Percentiles rank a stretch among this genome's conserved stretches.
Conservation (phyloP, 2,329 filamentous ascomycete species). For the Seiridium unicorne region DNA sequence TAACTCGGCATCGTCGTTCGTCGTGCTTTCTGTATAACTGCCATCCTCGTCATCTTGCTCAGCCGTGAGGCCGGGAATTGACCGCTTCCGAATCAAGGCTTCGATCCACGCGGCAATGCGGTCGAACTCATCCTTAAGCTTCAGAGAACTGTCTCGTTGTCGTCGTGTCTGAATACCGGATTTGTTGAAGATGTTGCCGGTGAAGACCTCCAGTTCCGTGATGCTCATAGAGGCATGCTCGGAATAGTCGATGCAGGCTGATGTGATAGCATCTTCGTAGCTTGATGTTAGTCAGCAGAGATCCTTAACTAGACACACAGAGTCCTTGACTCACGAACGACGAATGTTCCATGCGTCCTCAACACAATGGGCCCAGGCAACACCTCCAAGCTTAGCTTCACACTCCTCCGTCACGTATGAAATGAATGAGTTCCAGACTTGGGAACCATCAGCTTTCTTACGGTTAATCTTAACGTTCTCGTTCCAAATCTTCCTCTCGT, state of each 20-base stretch:
- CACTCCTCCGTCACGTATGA: constrained; percentile 25
- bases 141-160: constrained; percentile 50
- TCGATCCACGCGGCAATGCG: constrained; percentile 41
- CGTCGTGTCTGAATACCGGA: constrained; percentile 45
- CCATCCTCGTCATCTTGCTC: constrained; percentile 9
- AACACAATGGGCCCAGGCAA: constrained; percentile 32
- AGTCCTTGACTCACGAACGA: constrained; percentile 37
- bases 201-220: constrained; percentile 53
- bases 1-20: neutral
- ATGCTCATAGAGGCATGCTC: constrained; percentile 43
- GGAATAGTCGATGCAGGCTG: constrained; percentile 41
- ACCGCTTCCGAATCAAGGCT: constrained; percentile 31
- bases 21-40: constrained; percentile 3
- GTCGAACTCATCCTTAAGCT: constrained; percentile 51
- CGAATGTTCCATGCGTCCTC: constrained; percentile 43
- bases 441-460: constrained; percentile 22
- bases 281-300: constrained; percentile 23
- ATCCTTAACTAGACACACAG: neutral
- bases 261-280: constrained; percentile 43
- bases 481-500: constrained; percentile 67
- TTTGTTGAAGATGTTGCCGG: constrained; percentile 54
- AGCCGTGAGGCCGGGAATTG: constrained; percentile 8
- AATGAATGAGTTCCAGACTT: constrained; percentile 44
- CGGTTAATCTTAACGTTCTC: constrained; percentile 39
- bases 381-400: constrained; percentile 19